Conservation (phyloP, 2,329 filamentous ascomycete species). For the Microdochium bolleyi region DNA sequence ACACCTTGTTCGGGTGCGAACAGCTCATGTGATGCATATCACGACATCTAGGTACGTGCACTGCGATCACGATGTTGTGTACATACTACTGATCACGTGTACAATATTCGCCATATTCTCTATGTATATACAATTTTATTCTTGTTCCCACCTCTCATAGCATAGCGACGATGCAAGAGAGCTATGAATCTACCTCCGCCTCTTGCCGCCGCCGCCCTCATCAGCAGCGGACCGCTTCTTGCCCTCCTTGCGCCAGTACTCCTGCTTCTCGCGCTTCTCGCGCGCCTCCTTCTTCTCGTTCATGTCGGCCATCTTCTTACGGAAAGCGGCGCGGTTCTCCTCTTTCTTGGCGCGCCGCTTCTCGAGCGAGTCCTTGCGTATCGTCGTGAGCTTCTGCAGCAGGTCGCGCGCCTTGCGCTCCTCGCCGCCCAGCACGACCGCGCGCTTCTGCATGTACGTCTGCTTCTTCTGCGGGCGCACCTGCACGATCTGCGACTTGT, state of each 20-base stretch:
- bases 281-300: conserved; percentile 78
- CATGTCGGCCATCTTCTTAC: conserved; percentile 73
- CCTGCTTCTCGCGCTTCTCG: conserved; percentile 86
- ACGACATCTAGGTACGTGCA: too few species aligned
- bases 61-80: too few species aligned
- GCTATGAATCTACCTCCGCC: conserved; percentile 21
- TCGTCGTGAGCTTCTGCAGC: conserved; percentile 85
- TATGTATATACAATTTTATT: too few species aligned
- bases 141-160: too few species aligned
- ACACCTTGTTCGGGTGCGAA: too few species aligned
- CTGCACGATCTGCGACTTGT: conserved; percentile 80
- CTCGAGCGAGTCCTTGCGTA: conserved; percentile 83
- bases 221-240: conserved; percentile 50
- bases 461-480: conserved; percentile 72
- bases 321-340: conserved; percentile 71
- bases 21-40: too few species aligned
- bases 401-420: conserved; percentile 84
- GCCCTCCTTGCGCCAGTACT: conserved; percentile 88
- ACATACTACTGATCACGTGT: too few species aligned
- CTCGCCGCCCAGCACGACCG: conserved; percentile 76
- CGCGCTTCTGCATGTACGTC: conserved; percentile 93
- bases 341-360: conserved; percentile 83
- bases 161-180: too few species aligned
- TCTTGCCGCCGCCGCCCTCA: conserved; percentile 29
- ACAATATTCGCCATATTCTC: too few species aligned